phyloP scores from a whole-genome alignment of 2,329 filamentous ascomycete species.

The Phialophora expanda region DNA sequence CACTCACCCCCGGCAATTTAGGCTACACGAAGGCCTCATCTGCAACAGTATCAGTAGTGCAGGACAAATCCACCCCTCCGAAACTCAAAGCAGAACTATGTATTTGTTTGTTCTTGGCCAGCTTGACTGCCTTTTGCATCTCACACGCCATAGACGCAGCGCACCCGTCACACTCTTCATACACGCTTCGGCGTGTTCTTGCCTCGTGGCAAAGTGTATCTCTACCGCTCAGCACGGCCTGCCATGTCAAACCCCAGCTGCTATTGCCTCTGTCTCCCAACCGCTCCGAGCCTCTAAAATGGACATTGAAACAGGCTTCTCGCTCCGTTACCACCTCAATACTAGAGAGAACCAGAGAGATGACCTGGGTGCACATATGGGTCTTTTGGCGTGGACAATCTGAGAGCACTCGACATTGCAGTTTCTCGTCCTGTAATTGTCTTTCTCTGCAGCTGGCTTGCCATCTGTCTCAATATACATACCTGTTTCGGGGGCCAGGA shows the following conservation, averaged over 20 bases:
- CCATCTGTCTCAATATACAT: conserved; percentile 3
- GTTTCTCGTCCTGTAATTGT: conserved; percentile 3
- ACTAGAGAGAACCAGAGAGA: neutral
- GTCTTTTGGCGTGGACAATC: neutral
- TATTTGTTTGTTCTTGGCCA: too few species aligned
- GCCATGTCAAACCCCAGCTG: neutral
- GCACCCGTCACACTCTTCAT: neutral
- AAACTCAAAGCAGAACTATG: too few species aligned
- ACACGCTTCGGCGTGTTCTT: neutral
- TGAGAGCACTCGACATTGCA: neutral
- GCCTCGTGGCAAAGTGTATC: neutral
- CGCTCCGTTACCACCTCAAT: neutral
- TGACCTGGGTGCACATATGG: neutral
- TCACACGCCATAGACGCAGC: neutral
- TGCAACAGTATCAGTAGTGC: neutral
- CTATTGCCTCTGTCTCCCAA: neutral
- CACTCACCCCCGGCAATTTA: neutral
- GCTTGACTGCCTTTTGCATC: neutral
- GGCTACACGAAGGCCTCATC: neutral
- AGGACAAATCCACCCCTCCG: neutral
- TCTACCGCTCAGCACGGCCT: neutral
- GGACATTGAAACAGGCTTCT: neutral
- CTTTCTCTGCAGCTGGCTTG: conserved; percentile 11
- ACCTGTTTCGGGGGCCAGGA: neutral
- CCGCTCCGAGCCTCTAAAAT: neutral